Percentiles rank a stretch among this genome's conserved stretches.
These are phyloP conservation scores for Talaromyces atroroseus DNA, from an alignment of 2,329 filamentous ascomycete genomes.

Conservation along the genomic window DNA sequence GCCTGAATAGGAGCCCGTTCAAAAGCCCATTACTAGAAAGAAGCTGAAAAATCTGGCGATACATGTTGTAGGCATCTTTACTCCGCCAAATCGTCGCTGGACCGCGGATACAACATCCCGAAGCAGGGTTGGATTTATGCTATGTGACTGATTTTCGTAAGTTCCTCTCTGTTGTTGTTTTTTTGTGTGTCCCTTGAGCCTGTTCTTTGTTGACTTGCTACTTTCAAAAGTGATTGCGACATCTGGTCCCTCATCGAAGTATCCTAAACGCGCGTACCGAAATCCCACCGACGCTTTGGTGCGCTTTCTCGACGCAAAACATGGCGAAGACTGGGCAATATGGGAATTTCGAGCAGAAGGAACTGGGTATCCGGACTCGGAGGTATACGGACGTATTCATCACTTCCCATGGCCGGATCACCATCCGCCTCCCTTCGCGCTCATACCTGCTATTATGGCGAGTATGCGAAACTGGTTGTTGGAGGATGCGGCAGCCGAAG, in stretches of 20 bases:
- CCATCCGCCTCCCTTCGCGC: conserved; percentile 85
- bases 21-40: background rate
- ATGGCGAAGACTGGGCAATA: conserved; percentile 81
- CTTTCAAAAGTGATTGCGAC: conserved; percentile 56
- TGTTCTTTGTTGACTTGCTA: too few relatives aligned
- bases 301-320: conserved; percentile 78
- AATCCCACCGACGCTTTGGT: conserved; percentile 87
- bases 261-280: conserved; percentile 86
- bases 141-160: conserved; percentile 78
- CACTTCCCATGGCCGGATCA: conserved; percentile 98
- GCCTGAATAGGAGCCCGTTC: too few relatives aligned
- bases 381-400: conserved; percentile 76
- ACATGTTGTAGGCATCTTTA: conserved; percentile 57
- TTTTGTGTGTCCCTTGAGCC: too few relatives aligned
- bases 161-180: conserved; percentile 7
- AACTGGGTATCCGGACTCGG: conserved; percentile 86
- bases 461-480: conserved; percentile 86
- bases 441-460: conserved; percentile 83
- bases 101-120: conserved; percentile 74
- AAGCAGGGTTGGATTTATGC: conserved; percentile 87
- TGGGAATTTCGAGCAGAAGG: conserved; percentile 98
- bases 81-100: conserved; percentile 88
- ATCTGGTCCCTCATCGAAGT: conserved; percentile 83
- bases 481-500: conserved; percentile 20
- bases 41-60: background rate